Base-by-base conservation (phyloP, 371 early-diverging fungal genomes). In the Conidiobolus incongruus region DNA sequence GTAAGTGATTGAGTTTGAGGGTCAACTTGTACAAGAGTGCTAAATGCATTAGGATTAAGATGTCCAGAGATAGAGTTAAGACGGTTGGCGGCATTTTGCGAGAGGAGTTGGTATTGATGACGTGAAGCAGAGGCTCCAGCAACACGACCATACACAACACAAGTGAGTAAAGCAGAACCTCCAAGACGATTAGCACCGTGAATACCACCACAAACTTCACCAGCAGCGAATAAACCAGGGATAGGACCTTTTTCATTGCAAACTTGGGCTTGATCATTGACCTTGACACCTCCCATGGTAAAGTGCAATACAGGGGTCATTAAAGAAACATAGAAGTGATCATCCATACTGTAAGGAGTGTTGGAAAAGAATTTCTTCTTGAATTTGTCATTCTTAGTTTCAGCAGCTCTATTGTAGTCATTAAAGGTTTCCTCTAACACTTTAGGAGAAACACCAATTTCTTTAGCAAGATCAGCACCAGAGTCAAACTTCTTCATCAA, bases 201-300 rank as follows among this genome's bases (percentile, higher is more conserved):
- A 20, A 86, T 76, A 48, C 77, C 81, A 45, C 77, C 75, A 36
- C 82, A 75, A 58, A 86, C 77, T 60, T 90, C 91, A 51, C 91
- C 91, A 44, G 85, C 81, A 26, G 84, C 95, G 50, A 77, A 84
- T 42, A 93, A 66, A 52, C 95, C 92, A n/a, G 73, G 68, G 24
- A 70, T 59, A 31, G 50, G 39, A 38, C 65, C 65, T n/a, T 63
- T 46, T 23, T 56, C 49, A 31, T 55, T 56, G 52, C 83, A 68
- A 47, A 91, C 79, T 47, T 68, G 69, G 36, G 85, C 66, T 15
- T 70, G 55, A 28, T 78, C 77, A 44, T 81, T 79, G 52, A 92
- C 85, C 50, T 83, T 79, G 45, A 91, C 69, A 59, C 94, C 94
- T 63, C 94, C 94, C 93, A 92, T 92, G 20, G 93, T 88, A 51